Evolutionary conservation across 495 filamentous ascomycete species (phyloP).

Genomic region (Articulospora tetracladia): DNA sequence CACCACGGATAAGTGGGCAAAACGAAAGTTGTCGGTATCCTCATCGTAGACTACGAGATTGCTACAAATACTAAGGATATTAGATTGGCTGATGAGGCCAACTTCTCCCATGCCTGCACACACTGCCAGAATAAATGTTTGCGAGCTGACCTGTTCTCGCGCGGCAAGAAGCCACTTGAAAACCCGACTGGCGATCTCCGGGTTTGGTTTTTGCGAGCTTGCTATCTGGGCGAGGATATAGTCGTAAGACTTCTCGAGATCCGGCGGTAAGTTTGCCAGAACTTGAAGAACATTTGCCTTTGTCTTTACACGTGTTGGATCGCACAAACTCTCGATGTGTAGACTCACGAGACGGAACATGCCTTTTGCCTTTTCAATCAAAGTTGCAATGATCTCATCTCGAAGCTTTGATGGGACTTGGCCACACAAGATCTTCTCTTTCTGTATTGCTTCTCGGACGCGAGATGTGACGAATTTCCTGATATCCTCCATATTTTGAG

Average conservation of each 20-base stretch:
- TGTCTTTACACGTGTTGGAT: slow-evolving; percentile 9
- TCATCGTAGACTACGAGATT: slow-evolving; percentile 4
- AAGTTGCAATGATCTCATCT: background rate
- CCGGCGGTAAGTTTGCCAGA: slow-evolving; percentile 7
- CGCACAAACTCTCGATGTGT: slow-evolving; percentile 21
- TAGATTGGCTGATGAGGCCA: background rate
- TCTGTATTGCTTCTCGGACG: slow-evolving; percentile 5
- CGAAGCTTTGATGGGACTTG: background rate
- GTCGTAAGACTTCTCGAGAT: slow-evolving; percentile 6
- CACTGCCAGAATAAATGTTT: slow-evolving; percentile 3
- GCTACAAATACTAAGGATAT: slow-evolving; percentile 9
- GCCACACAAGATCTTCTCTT: slow-evolving; percentile 7
- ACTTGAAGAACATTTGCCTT: background rate
- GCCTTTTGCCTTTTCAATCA: background rate
- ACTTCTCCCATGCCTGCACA: background rate
- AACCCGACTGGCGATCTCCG: background rate
- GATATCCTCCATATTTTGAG: slow-evolving; percentile 32
- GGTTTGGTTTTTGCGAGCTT: background rate
- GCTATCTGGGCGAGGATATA: slow-evolving; percentile 6
- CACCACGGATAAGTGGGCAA: slow-evolving; percentile 8
- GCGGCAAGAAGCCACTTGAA: slow-evolving; percentile 9
- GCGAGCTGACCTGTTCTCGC: background rate
- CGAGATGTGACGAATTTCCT: slow-evolving; percentile 24
- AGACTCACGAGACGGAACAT: slow-evolving; percentile 37
- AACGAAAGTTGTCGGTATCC: slow-evolving; percentile 1